Evolutionary conservation across 176 grass and related monocot species (phyloP), one percentile per base, ranked within the genome.

Genomic region (Tillandsia fasciculata): DNA sequence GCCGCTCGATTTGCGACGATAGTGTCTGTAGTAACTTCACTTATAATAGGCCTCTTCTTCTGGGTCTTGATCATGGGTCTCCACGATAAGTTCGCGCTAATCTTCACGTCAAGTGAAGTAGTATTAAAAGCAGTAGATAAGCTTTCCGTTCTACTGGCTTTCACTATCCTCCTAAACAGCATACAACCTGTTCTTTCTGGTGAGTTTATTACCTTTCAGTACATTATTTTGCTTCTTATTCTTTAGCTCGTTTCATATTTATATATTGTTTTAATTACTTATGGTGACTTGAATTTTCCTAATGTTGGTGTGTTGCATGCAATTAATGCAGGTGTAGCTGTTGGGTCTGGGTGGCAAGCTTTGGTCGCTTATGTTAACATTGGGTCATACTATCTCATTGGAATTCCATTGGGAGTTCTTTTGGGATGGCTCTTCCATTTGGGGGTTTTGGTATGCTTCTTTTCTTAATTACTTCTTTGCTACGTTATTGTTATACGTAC

Each of bases 151-250:
- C 78, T 96, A 0, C 66, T 91, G 50, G 91, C 87, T 0, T 84
- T 96, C 75, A 96, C 91, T 63, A 73, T 96, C 51, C 88, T 96
- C 23, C 88, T 96, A 75, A 96, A 96, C 75, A 96, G 91, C 72
- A 74, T 96, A 64, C 91, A 96, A 48, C 91, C 91, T 54, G 79
- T 96, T 15, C 88, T 96, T 29, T 96, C 91, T 27, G 91, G 91
- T 90, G 28, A 66, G 9, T 24, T 14, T 29, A 42, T 42, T 42
- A 7, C 33, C 5, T 42, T 6, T 42, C 33, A 42, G 0, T 42
- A 42, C 5, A 42, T 42, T 42, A 42, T 42, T 42, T 42, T 42
- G 33, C 33, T 42, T 42, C 33, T 42, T 42, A 7, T 42, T 42
- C 33, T 42, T 7, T 42, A 42, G 33, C 33, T 42, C 33, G 5